These are phyloP conservation scores for Starmerella sp. DNA, from an alignment of 805 yeast species.

Conservation along the genomic window DNA sequence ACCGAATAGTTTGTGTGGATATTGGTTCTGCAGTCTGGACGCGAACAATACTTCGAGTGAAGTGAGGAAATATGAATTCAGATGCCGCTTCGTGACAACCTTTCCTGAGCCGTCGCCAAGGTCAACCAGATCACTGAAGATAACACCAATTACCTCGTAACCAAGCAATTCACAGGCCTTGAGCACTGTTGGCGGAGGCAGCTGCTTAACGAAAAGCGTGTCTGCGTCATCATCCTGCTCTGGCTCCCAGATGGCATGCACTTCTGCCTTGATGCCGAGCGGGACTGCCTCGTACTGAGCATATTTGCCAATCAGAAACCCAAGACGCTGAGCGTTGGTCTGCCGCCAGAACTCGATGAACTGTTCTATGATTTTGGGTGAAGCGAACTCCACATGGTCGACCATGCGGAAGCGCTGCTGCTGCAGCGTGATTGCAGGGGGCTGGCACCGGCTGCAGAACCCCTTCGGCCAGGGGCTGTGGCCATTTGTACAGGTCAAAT, in stretches of 20 bases:
- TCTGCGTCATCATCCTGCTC: conserved; percentile 79
- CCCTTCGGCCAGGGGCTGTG: conserved; percentile 93
- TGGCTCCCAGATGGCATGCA: conserved; percentile 88
- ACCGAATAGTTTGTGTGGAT: conserved; percentile 35
- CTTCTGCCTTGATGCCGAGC: conserved; percentile 84
- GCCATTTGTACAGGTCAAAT: conserved; percentile 54
- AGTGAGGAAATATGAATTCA: conserved; percentile 77
- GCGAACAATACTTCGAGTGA: conserved; percentile 82
- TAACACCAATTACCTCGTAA: conserved; percentile 61
- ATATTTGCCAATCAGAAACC: conserved; percentile 73
- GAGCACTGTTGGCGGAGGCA: conserved; percentile 34
- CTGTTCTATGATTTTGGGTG: conserved; percentile 57
- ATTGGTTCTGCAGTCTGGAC: conserved; percentile 57
- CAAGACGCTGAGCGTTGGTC: conserved; percentile 78
- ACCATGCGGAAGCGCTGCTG: conserved; percentile 90
- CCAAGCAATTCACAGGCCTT: conserved; percentile 43
- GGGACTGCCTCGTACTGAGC: conserved; percentile 69
- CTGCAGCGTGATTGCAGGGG: conserved; percentile 85
- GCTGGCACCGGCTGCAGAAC: conserved; percentile 93
- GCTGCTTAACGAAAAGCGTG: conserved; percentile 56
- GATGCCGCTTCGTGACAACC: conserved; percentile 86
- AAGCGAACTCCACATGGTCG: conserved; percentile 88
- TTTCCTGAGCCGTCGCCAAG: conserved; percentile 78
- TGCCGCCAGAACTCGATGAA: conserved; percentile 89
- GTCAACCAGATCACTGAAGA: conserved; percentile 84